Evolutionary conservation across 768 basidiomycete genomes (phyloP).

Genomic region (Boletus tomentosulus): DNA sequence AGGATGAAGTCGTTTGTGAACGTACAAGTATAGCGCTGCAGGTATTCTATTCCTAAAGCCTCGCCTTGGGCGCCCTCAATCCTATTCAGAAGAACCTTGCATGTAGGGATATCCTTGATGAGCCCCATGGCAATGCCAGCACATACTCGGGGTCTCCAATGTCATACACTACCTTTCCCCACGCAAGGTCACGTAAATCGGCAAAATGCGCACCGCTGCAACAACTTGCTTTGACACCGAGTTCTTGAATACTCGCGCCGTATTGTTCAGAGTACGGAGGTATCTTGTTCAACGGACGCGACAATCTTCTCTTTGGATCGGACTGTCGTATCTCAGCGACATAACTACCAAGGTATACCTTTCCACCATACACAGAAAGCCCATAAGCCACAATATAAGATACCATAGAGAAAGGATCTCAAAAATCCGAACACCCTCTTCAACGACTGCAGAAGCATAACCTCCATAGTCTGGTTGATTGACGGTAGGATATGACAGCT

Average conservation of each 20-base stretch:
- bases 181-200: constrained; percentile 74
- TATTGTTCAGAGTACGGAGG: constrained; percentile 81
- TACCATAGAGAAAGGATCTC: constrained; percentile 43
- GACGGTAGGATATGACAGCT: constrained; percentile 53
- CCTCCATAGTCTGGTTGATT: constrained; percentile 88
- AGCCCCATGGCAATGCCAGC: constrained; percentile 65
- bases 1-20: neutral
- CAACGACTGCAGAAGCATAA: constrained; percentile 75
- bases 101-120: constrained; percentile 83
- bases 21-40: neutral
- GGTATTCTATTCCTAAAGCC: constrained; percentile 15
- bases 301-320: constrained; percentile 91
- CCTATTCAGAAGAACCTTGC: constrained; percentile 59
- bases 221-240: constrained; percentile 79
- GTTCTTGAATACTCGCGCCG: constrained; percentile 83
- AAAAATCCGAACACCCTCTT: constrained; percentile 83
- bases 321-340: constrained; percentile 37
- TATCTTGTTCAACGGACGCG: constrained; percentile 75
- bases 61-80: constrained; percentile 53
- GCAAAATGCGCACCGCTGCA: constrained; percentile 87
- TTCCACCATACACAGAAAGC: constrained; percentile 91
- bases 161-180: too few relatives aligned
- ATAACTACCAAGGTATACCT: constrained; percentile 38
- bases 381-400: neutral
- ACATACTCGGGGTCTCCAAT: constrained; percentile 76